Conservation (phyloP, 352 stramenopile genomes). For the Phytophthora hibernalis region DNA sequence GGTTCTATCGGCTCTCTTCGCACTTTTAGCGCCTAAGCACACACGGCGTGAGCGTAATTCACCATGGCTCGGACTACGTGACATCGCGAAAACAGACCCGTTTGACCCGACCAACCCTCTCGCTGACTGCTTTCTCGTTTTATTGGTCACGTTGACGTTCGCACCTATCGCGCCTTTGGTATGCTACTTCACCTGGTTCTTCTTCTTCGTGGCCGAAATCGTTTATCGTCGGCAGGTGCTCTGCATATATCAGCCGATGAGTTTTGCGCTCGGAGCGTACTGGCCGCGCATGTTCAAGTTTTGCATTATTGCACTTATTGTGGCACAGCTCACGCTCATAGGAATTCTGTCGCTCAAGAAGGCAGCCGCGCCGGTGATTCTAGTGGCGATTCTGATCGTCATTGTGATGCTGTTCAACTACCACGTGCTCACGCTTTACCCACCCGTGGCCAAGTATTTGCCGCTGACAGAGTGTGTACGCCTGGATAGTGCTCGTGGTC, state of each 20-base stretch:
- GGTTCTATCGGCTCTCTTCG: slow-evolving; percentile 55
- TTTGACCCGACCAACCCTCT: slow-evolving; percentile 70
- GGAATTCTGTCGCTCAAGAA: slow-evolving; percentile 86
- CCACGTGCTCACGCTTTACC: slow-evolving; percentile 63
- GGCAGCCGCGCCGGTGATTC: slow-evolving; percentile 41
- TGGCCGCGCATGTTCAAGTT: slow-evolving; percentile 85
- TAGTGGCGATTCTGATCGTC: slow-evolving; percentile 40
- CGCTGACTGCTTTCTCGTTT: slow-evolving; percentile 69
- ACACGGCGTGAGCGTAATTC: slow-evolving; percentile 64
- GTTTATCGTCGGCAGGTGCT: slow-evolving; percentile 78
- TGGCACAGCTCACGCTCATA: slow-evolving; percentile 80
- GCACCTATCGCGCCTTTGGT: slow-evolving; percentile 78
- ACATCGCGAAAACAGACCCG: slow-evolving; percentile 54
- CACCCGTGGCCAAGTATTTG: slow-evolving; percentile 63
- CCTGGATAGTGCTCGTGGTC: slow-evolving; percentile 51
- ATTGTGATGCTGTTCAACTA: slow-evolving; percentile 71
- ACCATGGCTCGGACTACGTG: slow-evolving; percentile 61
- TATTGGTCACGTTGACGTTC: slow-evolving; percentile 84
- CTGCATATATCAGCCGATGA: slow-evolving; percentile 70
- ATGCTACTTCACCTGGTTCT: slow-evolving; percentile 80
- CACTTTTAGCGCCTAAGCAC: slow-evolving; percentile 64
- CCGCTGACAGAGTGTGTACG: slow-evolving; percentile 65
- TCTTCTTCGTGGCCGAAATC: slow-evolving; percentile 71
- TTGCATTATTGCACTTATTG: slow-evolving; percentile 72
- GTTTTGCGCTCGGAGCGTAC: slow-evolving; percentile 67